Percentiles rank a stretch among this genome's conserved stretches.
Evolutionary conservation across 805 yeast genomes (phyloP).

Genomic region (Candida saitoana): DNA sequence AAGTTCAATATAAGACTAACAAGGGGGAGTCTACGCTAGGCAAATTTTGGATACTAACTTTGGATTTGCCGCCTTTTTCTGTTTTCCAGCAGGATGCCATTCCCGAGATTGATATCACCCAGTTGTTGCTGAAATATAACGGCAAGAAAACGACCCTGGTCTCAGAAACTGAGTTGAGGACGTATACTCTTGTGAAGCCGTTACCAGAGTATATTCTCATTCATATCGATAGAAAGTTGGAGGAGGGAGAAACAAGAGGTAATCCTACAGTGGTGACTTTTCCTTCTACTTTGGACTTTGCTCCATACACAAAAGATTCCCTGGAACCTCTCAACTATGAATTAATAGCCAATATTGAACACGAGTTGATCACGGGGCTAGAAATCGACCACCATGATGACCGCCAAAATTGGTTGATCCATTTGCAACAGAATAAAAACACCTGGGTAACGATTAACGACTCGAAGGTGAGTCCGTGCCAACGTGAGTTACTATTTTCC

Average conservation of each 20-base stretch:
- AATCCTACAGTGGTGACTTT: constrained; percentile 60
- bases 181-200: constrained; percentile 33
- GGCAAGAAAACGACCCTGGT: constrained; percentile 27
- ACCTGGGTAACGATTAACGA: constrained; percentile 62
- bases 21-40: constrained; percentile 1
- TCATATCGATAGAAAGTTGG: constrained; percentile 48
- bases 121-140: constrained; percentile 34
- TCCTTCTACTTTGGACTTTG: constrained; percentile 40
- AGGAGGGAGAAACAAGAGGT: constrained; percentile 11
- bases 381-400: constrained; percentile 16
- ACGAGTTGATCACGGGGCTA: constrained; percentile 12
- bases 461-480: constrained; percentile 41
- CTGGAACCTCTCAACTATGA: constrained; percentile 30
- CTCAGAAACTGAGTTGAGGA: constrained; percentile 29
- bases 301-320: constrained; percentile 20
- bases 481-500: constrained; percentile 57
- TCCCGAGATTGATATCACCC: constrained; percentile 6
- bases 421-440: constrained; percentile 8
- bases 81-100: constrained; percentile 5
- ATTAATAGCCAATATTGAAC: constrained; percentile 18
- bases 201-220: constrained; percentile 55
- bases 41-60: constrained; percentile 50
- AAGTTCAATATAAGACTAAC: constrained; percentile 22
- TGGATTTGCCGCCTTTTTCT: constrained; percentile 53
- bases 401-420: constrained; percentile 18